A percentile compares a stretch with the other conserved stretches of the same genome.
Evolutionary conservation across 2,329 filamentous ascomycete genomes (phyloP).

Genomic region (Penicillium sp.): DNA sequence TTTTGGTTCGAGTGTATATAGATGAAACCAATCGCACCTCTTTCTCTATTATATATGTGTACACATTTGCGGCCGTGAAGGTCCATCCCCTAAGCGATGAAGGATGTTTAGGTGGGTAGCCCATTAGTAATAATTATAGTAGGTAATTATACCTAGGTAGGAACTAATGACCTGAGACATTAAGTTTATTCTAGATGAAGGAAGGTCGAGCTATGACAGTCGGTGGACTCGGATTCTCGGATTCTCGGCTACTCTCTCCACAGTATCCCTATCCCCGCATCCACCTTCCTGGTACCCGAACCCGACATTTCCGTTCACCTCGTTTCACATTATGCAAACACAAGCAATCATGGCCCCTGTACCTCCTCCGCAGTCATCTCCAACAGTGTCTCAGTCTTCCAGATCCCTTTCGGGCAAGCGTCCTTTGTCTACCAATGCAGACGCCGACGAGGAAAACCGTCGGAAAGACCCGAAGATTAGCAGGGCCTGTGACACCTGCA

Average conservation of each 20-base stretch:
- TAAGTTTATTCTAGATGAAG: not conserved
- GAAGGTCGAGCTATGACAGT: not conserved
- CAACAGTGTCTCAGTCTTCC: not conserved
- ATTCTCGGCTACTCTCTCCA: not conserved
- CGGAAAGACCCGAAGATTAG: conserved; percentile 17
- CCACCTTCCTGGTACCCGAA: not conserved
- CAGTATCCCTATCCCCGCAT: not conserved
- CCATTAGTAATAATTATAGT: not conserved
- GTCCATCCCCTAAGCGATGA: too few relatives aligned
- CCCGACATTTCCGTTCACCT: conserved; percentile 3
- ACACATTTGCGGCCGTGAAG: not conserved
- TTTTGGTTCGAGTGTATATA: not conserved
- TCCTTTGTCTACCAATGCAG: not conserved
- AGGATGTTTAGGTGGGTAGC: not conserved
- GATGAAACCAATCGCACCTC: not conserved
- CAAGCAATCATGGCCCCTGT: not conserved
- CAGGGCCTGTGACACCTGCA: conserved; percentile 15
- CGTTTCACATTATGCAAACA: not conserved
- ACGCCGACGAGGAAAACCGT: conserved; percentile 10
- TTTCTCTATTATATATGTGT: not conserved
- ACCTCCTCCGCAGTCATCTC: not conserved
- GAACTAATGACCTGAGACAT: not conserved
- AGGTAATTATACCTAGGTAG: not conserved
- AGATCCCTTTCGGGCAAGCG: not conserved
- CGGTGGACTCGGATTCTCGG: not conserved